phyloP scores from a whole-genome alignment of 164 flowering plant species.

The Vitis cinerea region DNA sequence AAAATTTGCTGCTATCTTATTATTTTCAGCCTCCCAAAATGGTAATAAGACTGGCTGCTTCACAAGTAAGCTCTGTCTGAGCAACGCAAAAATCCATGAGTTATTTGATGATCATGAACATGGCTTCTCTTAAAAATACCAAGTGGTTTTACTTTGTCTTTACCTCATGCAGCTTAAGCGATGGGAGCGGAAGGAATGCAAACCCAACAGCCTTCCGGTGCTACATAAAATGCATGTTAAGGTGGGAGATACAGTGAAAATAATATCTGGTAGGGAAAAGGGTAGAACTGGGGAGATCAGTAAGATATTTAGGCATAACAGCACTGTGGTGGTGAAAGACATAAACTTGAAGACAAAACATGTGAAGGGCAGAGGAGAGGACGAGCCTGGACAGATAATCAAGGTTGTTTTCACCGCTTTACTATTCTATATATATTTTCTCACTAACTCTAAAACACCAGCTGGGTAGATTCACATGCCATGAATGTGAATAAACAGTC shows the following conservation, averaged over 20 bases:
- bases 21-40: background rate
- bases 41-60: background rate
- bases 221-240: constrained; percentile 93
- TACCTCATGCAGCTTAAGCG: constrained; percentile 61
- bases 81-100: too few species aligned
- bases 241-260: constrained; percentile 86
- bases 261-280: constrained; percentile 83
- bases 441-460: too few species aligned
- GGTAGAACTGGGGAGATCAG: constrained; percentile 80
- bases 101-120: too few species aligned
- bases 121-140: background rate
- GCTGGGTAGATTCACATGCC: too few species aligned
- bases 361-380: constrained; percentile 77
- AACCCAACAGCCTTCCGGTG: constrained; percentile 88
- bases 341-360: constrained; percentile 93
- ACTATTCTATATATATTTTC: background rate
- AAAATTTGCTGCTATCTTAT: background rate
- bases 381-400: constrained; percentile 76
- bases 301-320: constrained; percentile 72
- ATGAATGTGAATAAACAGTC: background rate
- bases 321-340: constrained; percentile 80
- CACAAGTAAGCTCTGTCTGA: background rate
- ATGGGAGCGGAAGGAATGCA: constrained; percentile 94
- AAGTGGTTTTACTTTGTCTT: background rate
- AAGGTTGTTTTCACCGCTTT: constrained; percentile 50